These are phyloP conservation scores for Linum lewisii DNA, from an alignment of 345 rosid species.

Conservation along the genomic window DNA sequence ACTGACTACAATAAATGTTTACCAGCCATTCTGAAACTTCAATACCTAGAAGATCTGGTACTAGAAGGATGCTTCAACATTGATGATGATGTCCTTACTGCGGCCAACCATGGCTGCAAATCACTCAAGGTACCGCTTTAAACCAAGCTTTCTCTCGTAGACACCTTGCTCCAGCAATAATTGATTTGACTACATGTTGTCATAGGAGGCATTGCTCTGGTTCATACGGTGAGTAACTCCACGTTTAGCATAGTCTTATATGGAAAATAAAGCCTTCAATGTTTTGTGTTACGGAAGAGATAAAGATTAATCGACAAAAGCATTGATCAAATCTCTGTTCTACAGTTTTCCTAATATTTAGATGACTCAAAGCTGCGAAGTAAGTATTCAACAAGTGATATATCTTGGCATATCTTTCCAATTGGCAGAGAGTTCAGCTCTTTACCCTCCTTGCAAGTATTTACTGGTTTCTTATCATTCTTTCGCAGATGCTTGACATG, in stretches of 20 bases:
- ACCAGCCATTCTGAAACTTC: slow-evolving; percentile 41
- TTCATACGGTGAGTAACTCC: not conserved
- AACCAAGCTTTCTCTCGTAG: not conserved
- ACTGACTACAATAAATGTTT: slow-evolving; percentile 34
- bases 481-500: slow-evolving; percentile 43
- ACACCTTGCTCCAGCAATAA: not conserved
- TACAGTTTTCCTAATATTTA: not conserved
- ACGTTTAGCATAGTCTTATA: not conserved
- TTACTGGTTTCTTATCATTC: slow-evolving; percentile 7
- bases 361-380: not conserved
- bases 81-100: slow-evolving; percentile 40
- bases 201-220: not conserved
- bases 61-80: slow-evolving; percentile 65
- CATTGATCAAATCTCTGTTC: not conserved
- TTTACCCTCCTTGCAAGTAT: not conserved
- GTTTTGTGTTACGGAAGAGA: not conserved
- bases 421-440: slow-evolving; percentile 2
- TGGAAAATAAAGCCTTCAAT: not conserved
- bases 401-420: not conserved
- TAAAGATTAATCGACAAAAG: not conserved
- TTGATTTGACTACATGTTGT: not conserved
- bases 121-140: slow-evolving; percentile 41
- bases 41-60: slow-evolving; percentile 45
- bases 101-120: slow-evolving; percentile 40
- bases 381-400: not conserved